A percentile compares a stretch with the other conserved stretches of the same genome.
phyloP scores from a whole-genome alignment of 2,329 filamentous ascomycete genomes.

The Dothiorella sarmentorum region DNA sequence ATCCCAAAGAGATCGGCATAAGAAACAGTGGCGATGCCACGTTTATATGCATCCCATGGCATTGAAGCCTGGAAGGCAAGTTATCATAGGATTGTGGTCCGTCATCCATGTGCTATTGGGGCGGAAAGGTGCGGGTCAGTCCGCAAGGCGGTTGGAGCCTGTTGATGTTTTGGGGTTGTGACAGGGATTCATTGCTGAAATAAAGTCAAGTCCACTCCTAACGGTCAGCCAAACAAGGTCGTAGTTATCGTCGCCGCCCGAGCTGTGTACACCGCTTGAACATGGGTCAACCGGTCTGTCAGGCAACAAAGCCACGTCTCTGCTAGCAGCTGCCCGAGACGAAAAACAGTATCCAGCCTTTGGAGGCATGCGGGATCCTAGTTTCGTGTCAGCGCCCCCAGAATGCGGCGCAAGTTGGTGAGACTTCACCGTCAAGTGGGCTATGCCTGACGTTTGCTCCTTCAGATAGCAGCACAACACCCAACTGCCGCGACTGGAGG shows the following conservation, averaged over 20 bases:
- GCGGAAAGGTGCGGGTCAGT: neutral
- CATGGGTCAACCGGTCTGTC: neutral
- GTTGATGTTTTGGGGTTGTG: neutral
- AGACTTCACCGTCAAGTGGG: neutral
- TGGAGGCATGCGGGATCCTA: neutral
- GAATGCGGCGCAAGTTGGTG: neutral
- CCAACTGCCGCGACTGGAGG: neutral
- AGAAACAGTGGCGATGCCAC: neutral
- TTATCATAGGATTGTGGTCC: neutral
- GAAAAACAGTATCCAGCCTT: neutral
- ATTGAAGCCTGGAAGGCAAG: neutral
- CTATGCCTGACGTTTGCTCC: conserved; percentile 4
- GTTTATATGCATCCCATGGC: neutral
- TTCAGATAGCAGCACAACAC: neutral
- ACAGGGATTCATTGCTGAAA: neutral
- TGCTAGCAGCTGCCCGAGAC: neutral
- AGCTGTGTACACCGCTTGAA: neutral
- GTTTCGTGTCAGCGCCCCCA: neutral
- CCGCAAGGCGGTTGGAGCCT: neutral
- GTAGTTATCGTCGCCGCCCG: neutral
- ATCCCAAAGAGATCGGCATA: neutral
- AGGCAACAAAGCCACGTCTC: conserved; percentile 5
- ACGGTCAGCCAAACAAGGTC: conserved; percentile 1
- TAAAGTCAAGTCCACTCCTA: too few relatives aligned
- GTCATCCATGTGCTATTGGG: neutral